phyloP scores from a whole-genome alignment of 108 stramenopile genomes.

The Mediolabrus comicus region DNA sequence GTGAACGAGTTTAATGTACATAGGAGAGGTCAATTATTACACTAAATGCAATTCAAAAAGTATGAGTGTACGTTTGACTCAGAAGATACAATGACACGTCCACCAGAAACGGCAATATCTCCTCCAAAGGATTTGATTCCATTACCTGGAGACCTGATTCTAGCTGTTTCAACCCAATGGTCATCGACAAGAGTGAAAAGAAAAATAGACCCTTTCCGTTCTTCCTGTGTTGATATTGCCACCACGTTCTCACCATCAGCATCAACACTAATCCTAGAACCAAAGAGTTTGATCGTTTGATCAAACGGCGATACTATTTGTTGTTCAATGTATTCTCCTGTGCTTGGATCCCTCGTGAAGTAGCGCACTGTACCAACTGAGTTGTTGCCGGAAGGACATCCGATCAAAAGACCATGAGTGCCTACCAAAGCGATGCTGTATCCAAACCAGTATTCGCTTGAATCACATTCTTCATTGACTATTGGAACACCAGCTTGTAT shows the following conservation, averaged over 20 bases:
- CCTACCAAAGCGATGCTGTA: background rate
- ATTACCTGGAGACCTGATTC: background rate
- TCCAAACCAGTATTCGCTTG: background rate
- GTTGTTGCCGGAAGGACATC: background rate
- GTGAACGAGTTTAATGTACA: no score
- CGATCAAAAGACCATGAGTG: background rate
- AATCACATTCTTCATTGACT: background rate
- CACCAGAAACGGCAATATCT: background rate
- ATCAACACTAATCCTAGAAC: no score
- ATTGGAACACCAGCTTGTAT: background rate
- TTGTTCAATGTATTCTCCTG: background rate
- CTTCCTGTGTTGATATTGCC: background rate
- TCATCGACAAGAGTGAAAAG: background rate
- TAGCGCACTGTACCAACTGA: background rate
- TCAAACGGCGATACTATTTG: background rate
- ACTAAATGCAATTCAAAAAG: background rate
- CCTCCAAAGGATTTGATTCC: background rate
- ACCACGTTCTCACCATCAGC: background rate
- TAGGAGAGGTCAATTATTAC: no score
- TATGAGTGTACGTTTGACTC: background rate
- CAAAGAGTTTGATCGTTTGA: background rate
- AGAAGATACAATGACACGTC: background rate
- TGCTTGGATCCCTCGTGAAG: background rate
- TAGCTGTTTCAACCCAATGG: background rate
- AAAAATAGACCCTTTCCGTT: background rate